Evolutionary conservation across 2,329 filamentous ascomycete species (phyloP), one percentile per base, ranked within the genome.

Genomic region (Coniochaeta pulveracea): DNA sequence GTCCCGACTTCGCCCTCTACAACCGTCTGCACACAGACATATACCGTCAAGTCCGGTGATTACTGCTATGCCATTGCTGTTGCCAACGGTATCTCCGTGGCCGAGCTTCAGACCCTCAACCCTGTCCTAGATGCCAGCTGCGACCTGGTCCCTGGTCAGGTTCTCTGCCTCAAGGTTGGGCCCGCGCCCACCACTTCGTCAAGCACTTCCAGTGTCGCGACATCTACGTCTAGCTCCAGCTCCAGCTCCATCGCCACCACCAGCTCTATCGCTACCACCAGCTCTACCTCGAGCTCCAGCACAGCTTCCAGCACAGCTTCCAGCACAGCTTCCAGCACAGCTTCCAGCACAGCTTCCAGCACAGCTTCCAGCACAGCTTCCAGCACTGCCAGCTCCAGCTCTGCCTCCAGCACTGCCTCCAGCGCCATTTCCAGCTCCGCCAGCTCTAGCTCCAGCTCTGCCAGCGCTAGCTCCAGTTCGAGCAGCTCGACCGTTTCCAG

Each of bases 1-100:
- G 15, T 32, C 12, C 18, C 19, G 18, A 28, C 26, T 10, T 32
- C 42, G 15, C 30, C 37, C 8, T 19, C 42, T 4, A 33, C 28
- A 3, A 44, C 38, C 3, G 37, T 36, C 24, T 19, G 26, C 21
- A 16, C 38, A 8, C 19, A 40, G 10, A 35, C 12, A 5, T 29
- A 45, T 28, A 41, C 26, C 2, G 37, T 47, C 17, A 10, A 29
- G 26, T 2, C 23, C 4, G 40, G 39, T 8, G 38, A 44, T 5
- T 34, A 9, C 21, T 45, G 43, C 37, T 42, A 19, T 12, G 6
- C 25, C 4, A 38, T 47, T 19, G 41, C 39, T 19, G 35, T 27
- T 9, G 14, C 23, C 10, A 34, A 40, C 18, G 39, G 37, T 16
- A 5, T 45, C 17, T 26, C 24, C 10, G 17, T 39, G 6, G 32